phyloP scores from a whole-genome alignment of 257 asterid species.

The Voacanga thouarsii region DNA sequence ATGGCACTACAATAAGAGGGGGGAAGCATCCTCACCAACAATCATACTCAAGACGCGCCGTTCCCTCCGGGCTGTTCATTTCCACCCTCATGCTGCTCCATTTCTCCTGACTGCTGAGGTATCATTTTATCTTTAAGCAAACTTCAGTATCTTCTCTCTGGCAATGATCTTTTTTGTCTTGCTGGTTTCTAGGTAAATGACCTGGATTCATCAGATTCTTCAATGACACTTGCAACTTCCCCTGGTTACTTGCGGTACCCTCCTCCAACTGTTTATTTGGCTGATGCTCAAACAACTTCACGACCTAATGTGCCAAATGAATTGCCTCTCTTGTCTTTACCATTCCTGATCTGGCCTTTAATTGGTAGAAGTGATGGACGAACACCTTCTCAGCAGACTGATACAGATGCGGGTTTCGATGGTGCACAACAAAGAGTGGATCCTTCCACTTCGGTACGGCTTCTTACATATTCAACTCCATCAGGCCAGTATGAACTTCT shows the following conservation, averaged over 20 bases:
- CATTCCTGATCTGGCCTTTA: constrained; percentile 73
- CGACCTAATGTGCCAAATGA: constrained; percentile 67
- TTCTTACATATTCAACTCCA: constrained; percentile 86
- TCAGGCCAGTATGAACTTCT: constrained; percentile 92
- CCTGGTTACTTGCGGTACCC: constrained; percentile 86
- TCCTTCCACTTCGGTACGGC: constrained; percentile 73
- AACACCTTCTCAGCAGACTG: constrained; percentile 40
- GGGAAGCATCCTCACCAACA: constrained; percentile 79
- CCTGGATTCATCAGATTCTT: constrained; percentile 86
- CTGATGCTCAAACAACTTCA: constrained; percentile 65
- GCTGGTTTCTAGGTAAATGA: constrained; percentile 51
- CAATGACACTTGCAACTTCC: constrained; percentile 86
- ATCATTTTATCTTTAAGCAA: constrained; percentile 28
- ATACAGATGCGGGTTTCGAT: constrained; percentile 39
- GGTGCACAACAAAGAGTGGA: constrained; percentile 52
- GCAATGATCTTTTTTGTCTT: constrained; percentile 8
- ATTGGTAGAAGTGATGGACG: constrained; percentile 52
- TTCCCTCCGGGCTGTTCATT: constrained; percentile 97
- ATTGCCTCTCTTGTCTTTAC: constrained; percentile 70
- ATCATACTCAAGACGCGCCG: constrained; percentile 88
- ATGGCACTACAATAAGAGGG: constrained; percentile 86
- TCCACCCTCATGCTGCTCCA: constrained; percentile 95
- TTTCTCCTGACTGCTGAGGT: constrained; percentile 99
- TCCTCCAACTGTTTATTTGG: constrained; percentile 84
- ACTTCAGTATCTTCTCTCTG: background rate